A percentile compares a stretch with the other conserved stretches of the same genome.
Conservation (phyloP, 108 stramenopile species). For the Nitzschia sp. region DNA sequence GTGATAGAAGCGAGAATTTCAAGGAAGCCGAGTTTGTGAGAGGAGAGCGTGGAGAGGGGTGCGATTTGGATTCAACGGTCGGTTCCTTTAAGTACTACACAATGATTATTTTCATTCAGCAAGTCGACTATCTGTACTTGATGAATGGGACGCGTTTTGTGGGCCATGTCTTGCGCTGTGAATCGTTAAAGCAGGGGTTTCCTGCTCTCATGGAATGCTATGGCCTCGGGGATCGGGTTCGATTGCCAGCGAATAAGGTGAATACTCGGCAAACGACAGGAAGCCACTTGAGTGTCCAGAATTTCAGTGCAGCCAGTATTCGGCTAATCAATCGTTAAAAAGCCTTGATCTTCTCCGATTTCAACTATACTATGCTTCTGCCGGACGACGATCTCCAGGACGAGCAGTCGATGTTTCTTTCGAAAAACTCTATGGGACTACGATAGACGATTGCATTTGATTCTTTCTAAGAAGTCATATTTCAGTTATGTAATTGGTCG, state of each 20-base stretch:
- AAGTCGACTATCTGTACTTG: not conserved
- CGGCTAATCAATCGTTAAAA: not conserved
- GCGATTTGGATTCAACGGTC: no score
- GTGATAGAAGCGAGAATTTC: no score
- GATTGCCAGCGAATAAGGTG: not conserved
- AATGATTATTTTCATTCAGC: not conserved
- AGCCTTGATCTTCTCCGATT: not conserved
- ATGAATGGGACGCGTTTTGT: not conserved
- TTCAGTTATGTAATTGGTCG: no score
- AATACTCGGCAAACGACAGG: no score
- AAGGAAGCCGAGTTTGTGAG: no score
- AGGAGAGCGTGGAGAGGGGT: no score
- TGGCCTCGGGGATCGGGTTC: not conserved
- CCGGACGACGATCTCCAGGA: no score
- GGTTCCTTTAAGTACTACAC: no score
- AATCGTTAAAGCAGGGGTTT: not conserved
- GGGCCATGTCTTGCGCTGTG: not conserved
- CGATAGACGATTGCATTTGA: no score
- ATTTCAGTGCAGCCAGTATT: not conserved
- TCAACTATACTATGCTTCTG: not conserved
- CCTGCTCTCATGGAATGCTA: not conserved
- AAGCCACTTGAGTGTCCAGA: not conserved
- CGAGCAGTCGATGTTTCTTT: no score
- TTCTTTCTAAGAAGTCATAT: no score
- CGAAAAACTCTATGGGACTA: no score